These are phyloP conservation scores for Fusarium tupiense DNA, from an alignment of 2,329 filamentous ascomycete genomes.

Conservation along the genomic window DNA sequence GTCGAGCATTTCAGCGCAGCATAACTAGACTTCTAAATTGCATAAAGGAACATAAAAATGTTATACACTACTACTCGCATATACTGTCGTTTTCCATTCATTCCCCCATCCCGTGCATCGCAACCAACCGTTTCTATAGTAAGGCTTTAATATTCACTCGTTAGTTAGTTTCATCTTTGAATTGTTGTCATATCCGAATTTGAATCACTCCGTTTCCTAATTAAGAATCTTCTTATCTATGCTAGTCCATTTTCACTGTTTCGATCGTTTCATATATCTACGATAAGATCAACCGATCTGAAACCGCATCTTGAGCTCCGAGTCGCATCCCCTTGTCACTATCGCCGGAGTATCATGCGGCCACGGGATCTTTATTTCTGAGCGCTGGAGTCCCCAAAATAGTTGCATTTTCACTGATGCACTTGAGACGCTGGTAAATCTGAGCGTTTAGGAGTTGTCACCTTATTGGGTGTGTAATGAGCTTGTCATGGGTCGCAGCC, in stretches of 20 bases:
- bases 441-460: neutral
- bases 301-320: neutral
- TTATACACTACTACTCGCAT: neutral
- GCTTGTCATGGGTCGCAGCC: neutral
- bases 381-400: neutral
- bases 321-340: neutral
- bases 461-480: neutral
- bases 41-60: neutral
- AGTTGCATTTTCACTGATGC: neutral
- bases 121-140: neutral
- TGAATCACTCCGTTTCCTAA: neutral
- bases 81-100: neutral
- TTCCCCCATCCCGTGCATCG: neutral
- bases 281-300: constrained; percentile 1
- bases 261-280: neutral
- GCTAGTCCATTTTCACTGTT: neutral
- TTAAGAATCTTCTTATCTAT: neutral
- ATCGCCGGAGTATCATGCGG: neutral
- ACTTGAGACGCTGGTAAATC: neutral
- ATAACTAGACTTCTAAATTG: neutral
- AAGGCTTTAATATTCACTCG: neutral
- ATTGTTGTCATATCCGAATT: neutral
- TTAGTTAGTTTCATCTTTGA: neutral
- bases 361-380: neutral
- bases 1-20: neutral